Base-by-base conservation (phyloP, 306 rosid genomes). In the Inga oerstediana region DNA sequence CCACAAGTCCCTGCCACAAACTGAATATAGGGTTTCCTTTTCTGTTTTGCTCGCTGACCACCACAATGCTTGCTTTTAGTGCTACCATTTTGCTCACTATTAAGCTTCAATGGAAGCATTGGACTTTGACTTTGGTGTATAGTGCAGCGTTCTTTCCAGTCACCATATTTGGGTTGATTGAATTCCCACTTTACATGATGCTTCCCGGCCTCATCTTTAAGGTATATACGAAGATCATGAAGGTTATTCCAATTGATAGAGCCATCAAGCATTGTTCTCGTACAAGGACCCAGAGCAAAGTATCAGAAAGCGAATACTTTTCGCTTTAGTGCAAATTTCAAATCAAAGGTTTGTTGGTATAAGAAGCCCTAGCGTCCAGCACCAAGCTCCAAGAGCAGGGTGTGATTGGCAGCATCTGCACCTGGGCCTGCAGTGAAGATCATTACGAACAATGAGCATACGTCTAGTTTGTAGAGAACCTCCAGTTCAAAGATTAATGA, bases 361-460 rank as follows among this genome's bases (percentile, higher is more conserved):
- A 24, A 24, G 27, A 24, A 24, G 27, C 27, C 27, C 27, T 24
- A 24, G 27, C 27, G 0, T 24, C 27, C 27, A 24, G 27, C 27
- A 24, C 27, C 27, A 24, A 24, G 27, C 82, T 97, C 99, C 91
- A 97, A 79, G 75, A 90, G 93, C 62, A 97, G 82, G n/a, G 99
- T 97, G 79, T 87, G 99, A 81, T 83, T 97, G 41, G 90, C 66
- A 74, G 92, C 90, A 81, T 91, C 88, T 13, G 99, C 88, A 76
- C 91, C 88, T 43, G 95, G 97, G 81, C 98, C 98, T 97, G 89
- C 84, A 86, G 8, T 43, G 66, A 72, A 24, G 27, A 24, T 24
- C 27, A 24, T 24, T 24, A 24, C 27, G 27, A 24, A 24, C 27
- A 24, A 77, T 61, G 34, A 65, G 45, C 77, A 41, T 11, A 12